Base-by-base conservation (phyloP, 306 rosid genomes). In the Astragalus membranaceus region DNA sequence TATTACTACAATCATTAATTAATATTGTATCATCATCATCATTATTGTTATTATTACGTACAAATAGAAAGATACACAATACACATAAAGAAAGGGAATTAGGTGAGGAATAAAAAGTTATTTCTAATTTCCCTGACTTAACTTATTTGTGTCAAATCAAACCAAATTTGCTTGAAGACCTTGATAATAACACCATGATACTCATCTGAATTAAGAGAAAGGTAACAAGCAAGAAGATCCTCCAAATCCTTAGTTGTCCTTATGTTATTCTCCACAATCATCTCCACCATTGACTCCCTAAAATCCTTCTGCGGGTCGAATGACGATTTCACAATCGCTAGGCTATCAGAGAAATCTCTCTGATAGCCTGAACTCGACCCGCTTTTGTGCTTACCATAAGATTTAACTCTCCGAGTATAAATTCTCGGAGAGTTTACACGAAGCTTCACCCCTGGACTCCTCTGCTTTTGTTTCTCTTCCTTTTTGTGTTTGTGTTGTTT, bases 141-240 rank as follows among this genome's bases (percentile, higher is more conserved):
- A 82, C 61, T 17, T 60, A 68, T 42, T 64, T 81, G 64, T n/a
- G 87, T 80, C 54, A 90, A 84, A 81, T 90, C 92, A 73, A 83
- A 83, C 97, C 97, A 90, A 65, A 90, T 84, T 88, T 91, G 97
- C 87, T 88, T 88, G 82, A 91, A 91, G 10, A 91, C 95, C 26
- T 80, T 74, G 86, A 91, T 85, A 33, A 91, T 91, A 59, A 77
- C 51, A 6, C 77, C 79, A 54, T 90, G 96, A 72, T 90, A 90
- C 76, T 88, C 86, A 56, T 86, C 88, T 51, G 96, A 76, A 79
- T 90, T 90, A 37, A 90, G 75, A 51, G 85, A 82, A 3, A 90
- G 95, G 83, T 91, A 91, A 52, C 97, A 86, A 41, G 97, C 90
- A 71, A 91, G 97, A 73, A 91, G 95, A 78, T 88, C 95, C 44